Percentiles rank a stretch among this genome's conserved stretches.
Conservation (phyloP, 148 eudicot genomes). For the Amaranthus palmeri region DNA sequence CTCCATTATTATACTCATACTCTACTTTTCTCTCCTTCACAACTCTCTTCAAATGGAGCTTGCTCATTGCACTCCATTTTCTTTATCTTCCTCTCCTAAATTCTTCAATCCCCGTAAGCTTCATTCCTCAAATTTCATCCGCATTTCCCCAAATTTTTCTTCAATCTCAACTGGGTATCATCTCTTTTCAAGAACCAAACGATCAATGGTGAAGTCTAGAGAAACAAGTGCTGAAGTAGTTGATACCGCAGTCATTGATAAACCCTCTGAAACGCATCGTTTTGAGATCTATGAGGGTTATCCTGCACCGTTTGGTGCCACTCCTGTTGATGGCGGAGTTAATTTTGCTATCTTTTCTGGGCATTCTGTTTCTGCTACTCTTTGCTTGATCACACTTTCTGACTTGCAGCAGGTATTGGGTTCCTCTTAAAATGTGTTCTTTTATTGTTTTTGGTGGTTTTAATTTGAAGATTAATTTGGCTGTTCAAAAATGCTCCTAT, state of each 20-base stretch:
- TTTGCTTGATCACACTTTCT: conserved; percentile 59
- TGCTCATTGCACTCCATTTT: conserved; percentile 27
- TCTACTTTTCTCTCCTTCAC: neutral
- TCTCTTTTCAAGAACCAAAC: conserved; percentile 13
- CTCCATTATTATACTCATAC: neutral
- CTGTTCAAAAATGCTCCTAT: neutral
- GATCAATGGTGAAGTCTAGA: conserved; percentile 27
- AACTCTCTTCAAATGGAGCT: conserved; percentile 31
- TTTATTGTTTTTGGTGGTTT: neutral
- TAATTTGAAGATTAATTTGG: neutral
- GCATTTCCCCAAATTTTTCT: neutral
- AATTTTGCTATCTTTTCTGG: conserved; percentile 76
- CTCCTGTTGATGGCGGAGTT: conserved; percentile 61
- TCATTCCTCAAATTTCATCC: neutral
- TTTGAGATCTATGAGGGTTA: conserved; percentile 54
- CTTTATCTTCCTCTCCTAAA: conserved; percentile 13
- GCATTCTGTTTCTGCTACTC: conserved; percentile 64
- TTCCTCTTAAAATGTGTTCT: neutral
- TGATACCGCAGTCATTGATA: conserved; percentile 38
- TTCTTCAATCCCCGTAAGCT: conserved; percentile 11
- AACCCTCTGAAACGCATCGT: conserved; percentile 31
- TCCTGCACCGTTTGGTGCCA: conserved; percentile 83
- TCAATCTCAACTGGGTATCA: conserved; percentile 22
- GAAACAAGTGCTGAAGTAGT: conserved; percentile 35
- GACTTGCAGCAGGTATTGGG: conserved; percentile 59